Conservation (phyloP, 192 early-diverging fungal genomes). For the Paraglomus occultum region DNA sequence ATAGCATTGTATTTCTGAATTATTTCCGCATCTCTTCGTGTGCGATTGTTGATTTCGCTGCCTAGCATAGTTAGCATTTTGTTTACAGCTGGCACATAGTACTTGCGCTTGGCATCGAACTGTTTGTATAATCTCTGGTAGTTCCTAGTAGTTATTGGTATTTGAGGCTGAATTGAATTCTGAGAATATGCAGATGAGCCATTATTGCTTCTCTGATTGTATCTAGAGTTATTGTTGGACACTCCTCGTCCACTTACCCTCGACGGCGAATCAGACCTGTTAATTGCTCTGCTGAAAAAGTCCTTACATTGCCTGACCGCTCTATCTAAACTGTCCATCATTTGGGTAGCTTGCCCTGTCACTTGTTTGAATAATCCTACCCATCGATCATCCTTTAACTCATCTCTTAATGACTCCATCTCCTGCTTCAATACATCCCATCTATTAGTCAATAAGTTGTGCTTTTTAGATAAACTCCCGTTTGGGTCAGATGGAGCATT, state of each 20-base stretch:
- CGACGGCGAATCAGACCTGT: slow-evolving; percentile 12
- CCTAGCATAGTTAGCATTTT: slow-evolving; percentile 57
- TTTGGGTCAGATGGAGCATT: slow-evolving; percentile 34
- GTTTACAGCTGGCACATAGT: slow-evolving; percentile 52
- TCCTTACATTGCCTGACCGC: slow-evolving; percentile 52
- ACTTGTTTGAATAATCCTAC: slow-evolving; percentile 52
- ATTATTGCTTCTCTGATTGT: slow-evolving; percentile 28
- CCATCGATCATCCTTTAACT: slow-evolving; percentile 60
- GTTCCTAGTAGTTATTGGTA: slow-evolving; percentile 42
- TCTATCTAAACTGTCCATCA: slow-evolving; percentile 58
- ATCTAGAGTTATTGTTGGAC: background rate
- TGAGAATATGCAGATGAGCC: slow-evolving; percentile 33
- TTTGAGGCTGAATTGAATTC: slow-evolving; percentile 34
- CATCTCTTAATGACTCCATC: slow-evolving; percentile 55
- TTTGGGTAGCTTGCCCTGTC: slow-evolving; percentile 51
- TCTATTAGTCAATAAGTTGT: slow-evolving; percentile 31
- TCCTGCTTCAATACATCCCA: slow-evolving; percentile 56
- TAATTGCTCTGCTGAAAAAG: slow-evolving; percentile 19
- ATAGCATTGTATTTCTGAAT: slow-evolving; percentile 48
- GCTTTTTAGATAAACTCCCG: slow-evolving; percentile 34
- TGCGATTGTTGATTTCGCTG: slow-evolving; percentile 49
- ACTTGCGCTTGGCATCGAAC: slow-evolving; percentile 58
- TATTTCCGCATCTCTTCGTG: slow-evolving; percentile 42
- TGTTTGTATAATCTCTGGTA: slow-evolving; percentile 51
- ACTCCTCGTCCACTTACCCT: slow-evolving; percentile 1